A percentile compares a stretch with the other conserved stretches of the same genome.
Conservation (phyloP, 805 yeast species). For the Candida nonsorbophila region DNA sequence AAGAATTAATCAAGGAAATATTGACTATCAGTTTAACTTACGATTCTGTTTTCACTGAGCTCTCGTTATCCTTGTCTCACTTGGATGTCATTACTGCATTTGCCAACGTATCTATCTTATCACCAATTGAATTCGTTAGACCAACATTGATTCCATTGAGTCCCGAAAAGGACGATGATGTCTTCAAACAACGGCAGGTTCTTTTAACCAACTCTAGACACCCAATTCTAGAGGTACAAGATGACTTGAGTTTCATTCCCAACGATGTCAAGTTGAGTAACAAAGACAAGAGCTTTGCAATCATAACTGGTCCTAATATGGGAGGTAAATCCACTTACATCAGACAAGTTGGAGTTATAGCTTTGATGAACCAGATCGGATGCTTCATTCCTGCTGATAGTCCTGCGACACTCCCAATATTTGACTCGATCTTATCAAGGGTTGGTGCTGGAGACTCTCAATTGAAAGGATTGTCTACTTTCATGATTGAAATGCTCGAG, state of each 20-base stretch:
- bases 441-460: conserved; percentile 99
- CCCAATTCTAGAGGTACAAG: conserved; percentile 91
- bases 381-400: conserved; percentile 73
- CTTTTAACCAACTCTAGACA: conserved; percentile 77
- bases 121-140: conserved; percentile 74
- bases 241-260: conserved; percentile 83
- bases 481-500: conserved; percentile 89
- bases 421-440: conserved; percentile 89
- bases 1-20: conserved; percentile 76
- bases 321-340: conserved; percentile 96
- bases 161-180: conserved; percentile 13
- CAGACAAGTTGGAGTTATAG: conserved; percentile 82
- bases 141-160: conserved; percentile 64
- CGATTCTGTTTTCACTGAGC: conserved; percentile 65
- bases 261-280: conserved; percentile 74
- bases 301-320: conserved; percentile 96
- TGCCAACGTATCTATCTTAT: conserved; percentile 73
- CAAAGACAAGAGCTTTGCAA: conserved; percentile 46
- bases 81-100: conserved; percentile 82
- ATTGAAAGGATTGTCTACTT: conserved; percentile 92
- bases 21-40: conserved; percentile 78
- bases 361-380: conserved; percentile 85
- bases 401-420: conserved; percentile 68
- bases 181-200: conserved; percentile 39
- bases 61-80: conserved; percentile 61